Base-by-base conservation (phyloP, 495 filamentous ascomycete species). In the Penicillium fimorum region DNA sequence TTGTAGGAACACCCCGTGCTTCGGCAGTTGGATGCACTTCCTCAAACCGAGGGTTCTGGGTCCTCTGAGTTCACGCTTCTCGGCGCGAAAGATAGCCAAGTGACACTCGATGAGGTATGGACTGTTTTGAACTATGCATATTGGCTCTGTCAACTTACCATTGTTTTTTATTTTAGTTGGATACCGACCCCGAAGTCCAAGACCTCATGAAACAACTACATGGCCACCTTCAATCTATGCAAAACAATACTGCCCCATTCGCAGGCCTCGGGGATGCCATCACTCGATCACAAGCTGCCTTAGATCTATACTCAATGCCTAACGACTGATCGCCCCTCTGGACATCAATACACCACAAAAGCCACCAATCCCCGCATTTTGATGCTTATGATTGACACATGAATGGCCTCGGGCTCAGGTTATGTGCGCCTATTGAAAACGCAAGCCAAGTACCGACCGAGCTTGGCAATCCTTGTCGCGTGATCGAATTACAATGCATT, bases 201-300 rank as follows among this genome's bases (percentile, higher is more conserved):
- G 55, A 37, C 11, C 47, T 79, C 30, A 59, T 78, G 50, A 71
- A 67, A 50, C 79, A 84, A 58, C 66, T 87, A 11, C 69, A 76
- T 46, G 72, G 75, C 41, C 83, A 85, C 65, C 69, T 86, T 24
- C 76, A 79, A 57, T 84, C 77, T 29, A 79, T 87, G 72, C 75
- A 80, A 51, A 76, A 65, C 46, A 86, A 85, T 57, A 69, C 73
- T 3, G 72, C 69, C n/a, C 78, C 80, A 29, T 70, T 85, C 12
- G 52, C 70, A 8, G 83, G 77, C 4, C 71, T 86, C 42, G 61
- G 68, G 12, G 78, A 82, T 40, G 81, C 81, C 11, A 76, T 86
- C 48, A 65, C 67, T 45, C 64, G 71, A 41, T 77, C 79, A 20
- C 76, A 78, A 56, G 76, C 73, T 33, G 76, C 79, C n/a, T 67